Evolutionary conservation across 495 filamentous ascomycete species (phyloP).

Genomic region (Clohesyomyces aquaticus): DNA sequence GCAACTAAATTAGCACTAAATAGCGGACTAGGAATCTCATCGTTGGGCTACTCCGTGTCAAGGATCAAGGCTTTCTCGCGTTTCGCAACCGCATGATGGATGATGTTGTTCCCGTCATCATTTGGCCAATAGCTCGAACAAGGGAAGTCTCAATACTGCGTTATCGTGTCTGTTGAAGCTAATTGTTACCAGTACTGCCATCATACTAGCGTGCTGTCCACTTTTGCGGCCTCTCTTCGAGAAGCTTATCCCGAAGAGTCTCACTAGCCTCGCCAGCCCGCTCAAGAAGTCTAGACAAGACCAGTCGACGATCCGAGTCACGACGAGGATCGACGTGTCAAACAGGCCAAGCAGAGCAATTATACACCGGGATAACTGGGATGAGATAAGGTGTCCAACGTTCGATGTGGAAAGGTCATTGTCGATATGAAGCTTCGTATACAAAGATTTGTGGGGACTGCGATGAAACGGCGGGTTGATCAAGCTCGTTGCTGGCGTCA

Average conservation of each 20-base stretch:
- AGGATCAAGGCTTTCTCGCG: neutral
- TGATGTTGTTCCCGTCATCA: conserved; percentile 2
- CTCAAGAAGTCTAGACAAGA: neutral
- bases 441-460: too few relatives aligned
- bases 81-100: conserved; percentile 15
- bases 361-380: conserved; percentile 2
- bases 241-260: conserved; percentile 17
- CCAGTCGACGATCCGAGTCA: conserved; percentile 9
- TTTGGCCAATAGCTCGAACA: conserved; percentile 30
- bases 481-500: too few relatives aligned
- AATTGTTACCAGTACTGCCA: conserved; percentile 22
- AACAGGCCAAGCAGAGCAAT: neutral
- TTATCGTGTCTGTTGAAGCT: too few relatives aligned
- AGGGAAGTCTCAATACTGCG: too few relatives aligned
- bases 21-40: conserved; percentile 16
- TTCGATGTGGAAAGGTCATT: too few relatives aligned
- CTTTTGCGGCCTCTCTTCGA: conserved; percentile 33
- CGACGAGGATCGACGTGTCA: conserved; percentile 18
- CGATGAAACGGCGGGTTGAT: too few relatives aligned
- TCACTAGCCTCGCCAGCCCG: neutral
- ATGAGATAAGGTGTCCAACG: conserved; percentile 7
- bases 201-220: conserved; percentile 31
- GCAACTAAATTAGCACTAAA: neutral
- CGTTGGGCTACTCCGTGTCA: conserved; percentile 18
- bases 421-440: too few relatives aligned